A percentile compares a stretch with the other conserved stretches of the same genome.
Conservation (phyloP, 768 basidiomycete genomes). For the Lactarius vividus region DNA sequence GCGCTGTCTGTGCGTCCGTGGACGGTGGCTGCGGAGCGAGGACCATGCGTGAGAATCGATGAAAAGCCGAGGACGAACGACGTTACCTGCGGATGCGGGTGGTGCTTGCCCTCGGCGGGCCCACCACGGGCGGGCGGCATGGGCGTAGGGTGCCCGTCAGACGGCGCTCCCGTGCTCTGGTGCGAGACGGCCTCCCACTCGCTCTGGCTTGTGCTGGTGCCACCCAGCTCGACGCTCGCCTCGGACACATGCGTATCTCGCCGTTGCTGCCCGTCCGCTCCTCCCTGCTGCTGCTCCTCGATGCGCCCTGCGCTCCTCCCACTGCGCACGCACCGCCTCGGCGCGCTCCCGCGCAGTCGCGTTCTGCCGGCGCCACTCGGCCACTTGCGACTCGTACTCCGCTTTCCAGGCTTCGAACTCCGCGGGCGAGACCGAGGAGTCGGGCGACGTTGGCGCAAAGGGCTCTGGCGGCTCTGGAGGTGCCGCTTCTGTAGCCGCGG, state of each 20-base stretch:
- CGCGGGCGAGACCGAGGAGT: slow-evolving; percentile 24
- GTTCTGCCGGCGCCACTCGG: slow-evolving; percentile 68
- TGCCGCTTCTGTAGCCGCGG: slow-evolving; percentile 11
- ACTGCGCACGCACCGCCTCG: slow-evolving; percentile 66
- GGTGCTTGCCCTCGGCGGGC: no score
- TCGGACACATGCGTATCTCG: slow-evolving; percentile 30
- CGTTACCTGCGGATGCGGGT: neutral
- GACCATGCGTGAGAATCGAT: neutral
- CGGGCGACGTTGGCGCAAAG: slow-evolving; percentile 4
- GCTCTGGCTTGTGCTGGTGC: neutral
- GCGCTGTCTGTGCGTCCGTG: slow-evolving; percentile 6
- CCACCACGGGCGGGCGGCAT: neutral
- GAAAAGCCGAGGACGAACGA: neutral
- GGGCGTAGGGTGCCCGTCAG: neutral
- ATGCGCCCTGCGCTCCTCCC: slow-evolving; percentile 64
- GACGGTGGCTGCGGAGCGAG: slow-evolving; percentile 6
- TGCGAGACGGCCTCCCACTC: slow-evolving; percentile 23
- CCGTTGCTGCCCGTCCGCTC: slow-evolving; percentile 28
- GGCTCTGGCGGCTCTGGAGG: neutral
- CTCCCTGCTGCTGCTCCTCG: slow-evolving; percentile 36
- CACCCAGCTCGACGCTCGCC: neutral
- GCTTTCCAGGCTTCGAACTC: slow-evolving; percentile 56
- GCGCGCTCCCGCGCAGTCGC: slow-evolving; percentile 72
- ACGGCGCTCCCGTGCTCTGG: neutral
- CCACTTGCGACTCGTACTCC: slow-evolving; percentile 66